phyloP scores from a whole-genome alignment of 2,329 filamentous ascomycete genomes.

The Cercospora beticola region DNA sequence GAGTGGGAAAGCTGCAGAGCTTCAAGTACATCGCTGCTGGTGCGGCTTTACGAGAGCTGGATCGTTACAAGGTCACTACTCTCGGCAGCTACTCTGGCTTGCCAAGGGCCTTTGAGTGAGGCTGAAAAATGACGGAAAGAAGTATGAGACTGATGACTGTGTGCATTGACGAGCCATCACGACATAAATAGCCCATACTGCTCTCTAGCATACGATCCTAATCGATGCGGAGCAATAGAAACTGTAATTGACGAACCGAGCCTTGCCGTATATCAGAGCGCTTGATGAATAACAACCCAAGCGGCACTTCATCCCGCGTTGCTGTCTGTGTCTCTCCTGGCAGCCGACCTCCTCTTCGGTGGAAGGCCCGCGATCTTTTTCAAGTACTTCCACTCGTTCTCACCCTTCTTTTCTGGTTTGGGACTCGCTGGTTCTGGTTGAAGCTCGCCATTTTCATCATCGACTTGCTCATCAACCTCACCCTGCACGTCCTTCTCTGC shows the following conservation, averaged over 20 bases:
- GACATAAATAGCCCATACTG: background rate
- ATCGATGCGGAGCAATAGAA: background rate
- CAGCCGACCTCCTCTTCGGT: background rate
- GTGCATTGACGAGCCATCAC: background rate
- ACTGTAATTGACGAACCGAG: no score
- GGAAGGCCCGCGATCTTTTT: background rate
- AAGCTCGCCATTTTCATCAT: background rate
- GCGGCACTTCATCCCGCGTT: background rate
- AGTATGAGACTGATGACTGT: background rate
- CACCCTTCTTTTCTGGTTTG: background rate
- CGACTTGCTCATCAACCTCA: no score
- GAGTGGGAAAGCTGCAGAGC: slow-evolving; percentile 45
- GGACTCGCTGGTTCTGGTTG: background rate
- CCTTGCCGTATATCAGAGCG: background rate
- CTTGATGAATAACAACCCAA: background rate
- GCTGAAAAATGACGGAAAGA: background rate
- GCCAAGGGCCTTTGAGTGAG: background rate
- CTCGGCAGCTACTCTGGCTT: slow-evolving; percentile 17
- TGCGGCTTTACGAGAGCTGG: slow-evolving; percentile 52
- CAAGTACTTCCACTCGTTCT: background rate
- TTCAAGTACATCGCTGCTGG: slow-evolving; percentile 56
- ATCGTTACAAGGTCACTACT: slow-evolving; percentile 34
- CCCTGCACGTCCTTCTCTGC: background rate
- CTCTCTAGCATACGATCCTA: background rate
- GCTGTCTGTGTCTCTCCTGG: background rate